A percentile compares a stretch with the other conserved stretches of the same genome.
These are phyloP conservation scores for Rhizopogon vinicolor DNA, from an alignment of 768 basidiomycete species.

Conservation along the genomic window DNA sequence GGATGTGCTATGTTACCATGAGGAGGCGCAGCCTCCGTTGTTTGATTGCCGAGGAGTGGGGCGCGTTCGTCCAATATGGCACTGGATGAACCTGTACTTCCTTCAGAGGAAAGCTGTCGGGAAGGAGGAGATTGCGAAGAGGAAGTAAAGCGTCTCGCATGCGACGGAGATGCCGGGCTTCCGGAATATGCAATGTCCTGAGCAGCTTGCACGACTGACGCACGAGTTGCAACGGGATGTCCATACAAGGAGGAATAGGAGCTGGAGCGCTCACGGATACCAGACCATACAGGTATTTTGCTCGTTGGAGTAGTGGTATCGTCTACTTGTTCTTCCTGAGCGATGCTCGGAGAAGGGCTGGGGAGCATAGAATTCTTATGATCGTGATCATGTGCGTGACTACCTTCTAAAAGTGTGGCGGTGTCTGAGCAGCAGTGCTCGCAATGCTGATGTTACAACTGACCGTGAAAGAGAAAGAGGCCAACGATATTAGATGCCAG, in stretches of 20 bases:
- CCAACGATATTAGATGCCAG: slow-evolving; percentile 91
- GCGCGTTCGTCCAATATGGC: slow-evolving; percentile 34
- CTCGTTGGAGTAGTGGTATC: slow-evolving; percentile 28
- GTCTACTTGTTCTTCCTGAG: slow-evolving; percentile 6
- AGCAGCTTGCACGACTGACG: slow-evolving; percentile 76
- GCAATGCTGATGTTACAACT: slow-evolving; percentile 15
- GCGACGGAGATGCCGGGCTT: slow-evolving; percentile 2
- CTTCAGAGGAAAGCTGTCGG: not conserved
- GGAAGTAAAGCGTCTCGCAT: slow-evolving; percentile 12
- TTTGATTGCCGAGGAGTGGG: slow-evolving; percentile 34
- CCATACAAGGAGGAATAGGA: slow-evolving; percentile 67
- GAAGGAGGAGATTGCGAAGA: slow-evolving; percentile 16
- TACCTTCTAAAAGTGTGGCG: slow-evolving; percentile 47
- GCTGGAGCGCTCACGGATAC: slow-evolving; percentile 29
- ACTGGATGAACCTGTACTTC: not conserved
- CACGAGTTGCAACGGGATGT: slow-evolving; percentile 67
- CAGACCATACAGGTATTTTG: slow-evolving; percentile 14
- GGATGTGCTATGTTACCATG: slow-evolving; percentile 14
- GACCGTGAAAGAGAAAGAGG: slow-evolving; percentile 92
- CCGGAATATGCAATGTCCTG: slow-evolving; percentile 60
- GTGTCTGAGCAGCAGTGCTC: slow-evolving; percentile 6
- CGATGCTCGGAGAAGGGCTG: slow-evolving; percentile 38
- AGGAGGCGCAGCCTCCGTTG: not conserved
- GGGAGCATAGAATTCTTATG: slow-evolving; percentile 33
- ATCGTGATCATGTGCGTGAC: slow-evolving; percentile 56